phyloP scores from a whole-genome alignment of 768 basidiomycete genomes.

The Xerocomellus intermedius region DNA sequence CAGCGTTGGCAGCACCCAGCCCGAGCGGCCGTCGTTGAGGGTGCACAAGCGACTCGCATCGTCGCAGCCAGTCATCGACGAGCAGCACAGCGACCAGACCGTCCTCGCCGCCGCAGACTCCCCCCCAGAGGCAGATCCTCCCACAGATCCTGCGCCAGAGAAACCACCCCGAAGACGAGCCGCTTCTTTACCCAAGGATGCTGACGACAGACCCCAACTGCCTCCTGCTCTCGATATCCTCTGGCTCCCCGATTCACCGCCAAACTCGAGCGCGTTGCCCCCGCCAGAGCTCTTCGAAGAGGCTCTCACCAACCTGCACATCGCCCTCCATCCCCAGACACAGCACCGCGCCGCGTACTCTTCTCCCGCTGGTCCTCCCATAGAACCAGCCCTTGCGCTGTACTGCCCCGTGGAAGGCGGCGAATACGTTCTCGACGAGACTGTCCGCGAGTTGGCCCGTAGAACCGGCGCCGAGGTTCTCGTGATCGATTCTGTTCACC shows the following conservation, averaged over 20 bases:
- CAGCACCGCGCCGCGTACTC: conserved; percentile 71
- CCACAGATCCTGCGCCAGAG: conserved; percentile 21
- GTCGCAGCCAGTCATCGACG: conserved; percentile 18
- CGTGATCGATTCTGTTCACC: conserved; percentile 77
- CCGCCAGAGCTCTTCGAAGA: conserved; percentile 76
- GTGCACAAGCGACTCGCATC: conserved; percentile 27
- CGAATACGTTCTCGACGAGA: conserved; percentile 76
- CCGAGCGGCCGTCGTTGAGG: conserved; percentile 11
- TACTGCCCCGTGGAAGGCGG: conserved; percentile 85
- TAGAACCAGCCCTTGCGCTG: conserved; percentile 81
- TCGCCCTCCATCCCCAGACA: conserved; percentile 78
- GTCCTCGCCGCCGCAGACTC: conserved; percentile 18
- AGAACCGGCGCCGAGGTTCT: conserved; percentile 77
- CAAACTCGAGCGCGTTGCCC: conserved; percentile 43
- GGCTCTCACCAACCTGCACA: conserved; percentile 69
- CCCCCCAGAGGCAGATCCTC: conserved; percentile 25
- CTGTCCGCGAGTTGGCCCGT: conserved; percentile 74
- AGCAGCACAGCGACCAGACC: conserved; percentile 11
- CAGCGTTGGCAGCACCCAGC: conserved; percentile 6
- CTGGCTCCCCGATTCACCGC: conserved; percentile 52
- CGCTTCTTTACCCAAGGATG: conserved; percentile 14
- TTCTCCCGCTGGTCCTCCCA: conserved; percentile 48
- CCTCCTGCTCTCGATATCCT: conserved; percentile 60
- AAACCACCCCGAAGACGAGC: conserved; percentile 22
- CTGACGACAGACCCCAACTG: conserved; percentile 41